Evolutionary conservation across 2,329 filamentous ascomycete genomes (phyloP).

Genomic region (Peltaster fructicola): DNA sequence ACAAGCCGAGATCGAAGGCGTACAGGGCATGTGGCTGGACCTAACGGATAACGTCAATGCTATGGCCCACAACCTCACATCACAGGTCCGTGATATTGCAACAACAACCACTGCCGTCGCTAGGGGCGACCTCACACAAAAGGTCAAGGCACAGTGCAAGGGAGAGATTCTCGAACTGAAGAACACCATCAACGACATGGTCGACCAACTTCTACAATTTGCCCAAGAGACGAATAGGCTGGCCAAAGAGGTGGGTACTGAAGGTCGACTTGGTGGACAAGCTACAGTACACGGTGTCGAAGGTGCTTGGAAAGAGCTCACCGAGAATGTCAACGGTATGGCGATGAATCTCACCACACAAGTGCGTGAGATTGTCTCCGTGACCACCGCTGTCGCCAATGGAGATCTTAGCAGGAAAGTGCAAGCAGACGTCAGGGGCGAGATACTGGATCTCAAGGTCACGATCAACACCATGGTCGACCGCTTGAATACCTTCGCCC

Average conservation of each 20-base stretch:
- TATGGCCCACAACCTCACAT: slow-evolving; percentile 36
- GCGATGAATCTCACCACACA: slow-evolving; percentile 33
- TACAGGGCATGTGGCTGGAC: slow-evolving; percentile 50
- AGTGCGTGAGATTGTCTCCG: slow-evolving; percentile 35
- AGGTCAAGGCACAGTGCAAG: slow-evolving; percentile 34
- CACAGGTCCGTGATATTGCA: slow-evolving; percentile 35
- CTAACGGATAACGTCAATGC: slow-evolving; percentile 39
- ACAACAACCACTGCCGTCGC: slow-evolving; percentile 35
- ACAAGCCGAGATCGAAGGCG: slow-evolving; percentile 46
- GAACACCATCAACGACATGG: slow-evolving; percentile 35
- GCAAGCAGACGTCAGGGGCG: slow-evolving; percentile 33
- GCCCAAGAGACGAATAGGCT: slow-evolving; percentile 36
- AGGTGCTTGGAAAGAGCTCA: slow-evolving; percentile 36
- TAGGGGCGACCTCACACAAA: slow-evolving; percentile 32
- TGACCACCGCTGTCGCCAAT: slow-evolving; percentile 34
- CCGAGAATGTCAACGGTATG: slow-evolving; percentile 37
- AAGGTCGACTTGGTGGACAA: slow-evolving; percentile 33
- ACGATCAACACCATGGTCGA: slow-evolving; percentile 61
- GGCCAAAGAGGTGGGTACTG: slow-evolving; percentile 34
- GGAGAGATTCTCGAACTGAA: slow-evolving; percentile 35
- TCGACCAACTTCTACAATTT: slow-evolving; percentile 34
- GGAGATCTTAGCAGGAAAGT: slow-evolving; percentile 36
- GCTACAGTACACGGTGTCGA: slow-evolving; percentile 35
- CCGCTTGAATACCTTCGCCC: slow-evolving; percentile 44
- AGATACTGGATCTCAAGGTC: slow-evolving; percentile 53